phyloP scores from a whole-genome alignment of 768 basidiomycete species.

The Suillus cothurnatus region DNA sequence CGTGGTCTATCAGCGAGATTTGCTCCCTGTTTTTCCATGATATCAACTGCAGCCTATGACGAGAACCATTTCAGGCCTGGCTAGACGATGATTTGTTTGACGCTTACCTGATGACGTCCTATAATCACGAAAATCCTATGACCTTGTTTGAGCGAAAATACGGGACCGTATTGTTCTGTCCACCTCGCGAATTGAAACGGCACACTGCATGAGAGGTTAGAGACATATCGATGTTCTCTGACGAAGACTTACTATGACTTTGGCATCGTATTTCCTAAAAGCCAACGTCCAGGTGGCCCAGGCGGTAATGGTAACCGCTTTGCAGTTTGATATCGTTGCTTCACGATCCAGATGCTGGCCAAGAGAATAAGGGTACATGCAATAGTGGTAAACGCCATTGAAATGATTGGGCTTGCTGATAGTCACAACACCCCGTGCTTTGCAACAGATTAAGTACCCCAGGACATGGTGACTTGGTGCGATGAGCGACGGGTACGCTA shows the following conservation, averaged over 20 bases:
- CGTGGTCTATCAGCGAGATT: constrained; percentile 39
- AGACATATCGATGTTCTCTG: neutral
- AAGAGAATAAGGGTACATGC: neutral
- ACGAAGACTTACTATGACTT: constrained; percentile 25
- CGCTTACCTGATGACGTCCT: constrained; percentile 23
- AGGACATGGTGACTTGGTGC: too few species aligned
- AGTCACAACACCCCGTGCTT: neutral
- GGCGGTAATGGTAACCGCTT: constrained; percentile 22
- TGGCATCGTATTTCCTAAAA: constrained; percentile 25
- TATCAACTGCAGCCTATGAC: constrained; percentile 43
- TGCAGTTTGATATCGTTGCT: neutral
- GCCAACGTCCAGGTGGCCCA: constrained; percentile 27
- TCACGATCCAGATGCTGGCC: constrained; percentile 2
- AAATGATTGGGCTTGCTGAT: neutral
- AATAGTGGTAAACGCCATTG: neutral
- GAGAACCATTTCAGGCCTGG: too few species aligned
- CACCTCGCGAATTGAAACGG: constrained; percentile 49
- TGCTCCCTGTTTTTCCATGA: constrained; percentile 42
- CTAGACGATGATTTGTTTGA: neutral
- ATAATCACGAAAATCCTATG: constrained; percentile 19
- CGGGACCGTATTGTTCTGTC: constrained; percentile 60
- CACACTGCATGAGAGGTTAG: neutral
- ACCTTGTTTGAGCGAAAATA: constrained; percentile 58
- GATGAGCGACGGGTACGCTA: neutral
- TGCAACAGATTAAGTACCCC: too few species aligned